Conservation (phyloP, 2,329 filamentous ascomycete species). For the Aspergillus melleus region DNA sequence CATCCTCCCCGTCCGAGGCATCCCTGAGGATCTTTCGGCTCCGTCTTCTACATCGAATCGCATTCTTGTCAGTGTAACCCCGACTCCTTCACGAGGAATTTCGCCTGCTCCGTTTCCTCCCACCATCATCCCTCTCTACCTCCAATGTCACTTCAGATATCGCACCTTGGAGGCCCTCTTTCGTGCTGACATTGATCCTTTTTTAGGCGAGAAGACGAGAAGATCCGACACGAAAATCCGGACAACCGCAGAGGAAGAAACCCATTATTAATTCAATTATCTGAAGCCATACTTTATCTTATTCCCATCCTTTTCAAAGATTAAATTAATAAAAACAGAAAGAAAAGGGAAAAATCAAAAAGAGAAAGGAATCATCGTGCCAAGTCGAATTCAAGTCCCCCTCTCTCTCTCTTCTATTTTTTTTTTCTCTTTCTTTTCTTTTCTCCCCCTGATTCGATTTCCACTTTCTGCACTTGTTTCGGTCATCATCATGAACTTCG, state of each 20-base stretch:
- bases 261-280: background rate
- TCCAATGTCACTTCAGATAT: constrained; percentile 15
- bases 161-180: constrained; percentile 4
- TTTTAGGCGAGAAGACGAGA: background rate
- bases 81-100: constrained; percentile 24
- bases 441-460: constrained; percentile 13
- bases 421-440: constrained; percentile 15
- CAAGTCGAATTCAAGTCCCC: constrained; percentile 15
- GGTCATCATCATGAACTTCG: constrained; percentile 43
- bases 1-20: background rate
- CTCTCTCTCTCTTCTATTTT: constrained; percentile 5
- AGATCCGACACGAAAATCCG: background rate
- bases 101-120: constrained; percentile 10
- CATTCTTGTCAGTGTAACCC: constrained; percentile 25
- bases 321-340: background rate
- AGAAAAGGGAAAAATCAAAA: background rate
- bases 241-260: background rate
- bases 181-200: background rate
- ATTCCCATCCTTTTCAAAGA: background rate
- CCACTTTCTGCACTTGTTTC: constrained; percentile 18
- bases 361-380: constrained; percentile 3
- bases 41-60: constrained; percentile 8
- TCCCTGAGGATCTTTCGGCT: background rate
- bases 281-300: no score
- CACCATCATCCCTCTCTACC: constrained; percentile 8